These are phyloP conservation scores for Pseudogymnoascus pannorum DNA, from an alignment of 2,329 filamentous ascomycete genomes.

Conservation along the genomic window DNA sequence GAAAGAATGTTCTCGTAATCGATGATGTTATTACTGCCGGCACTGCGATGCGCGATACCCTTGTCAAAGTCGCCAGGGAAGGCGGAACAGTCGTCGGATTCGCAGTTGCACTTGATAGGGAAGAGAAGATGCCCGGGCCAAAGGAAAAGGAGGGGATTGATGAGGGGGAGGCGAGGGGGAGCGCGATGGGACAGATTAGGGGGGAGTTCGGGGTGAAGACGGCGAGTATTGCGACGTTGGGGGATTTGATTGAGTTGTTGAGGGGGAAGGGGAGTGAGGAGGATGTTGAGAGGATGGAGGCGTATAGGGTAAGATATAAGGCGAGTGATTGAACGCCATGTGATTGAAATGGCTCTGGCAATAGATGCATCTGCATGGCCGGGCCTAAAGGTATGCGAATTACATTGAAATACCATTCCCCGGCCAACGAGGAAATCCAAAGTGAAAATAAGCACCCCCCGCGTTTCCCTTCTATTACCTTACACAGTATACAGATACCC, in stretches of 20 bases:
- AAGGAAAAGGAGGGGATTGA: constrained; percentile 36
- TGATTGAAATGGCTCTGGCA: background rate
- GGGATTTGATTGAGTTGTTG: constrained; percentile 68
- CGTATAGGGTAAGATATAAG: constrained; percentile 59
- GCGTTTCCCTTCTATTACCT: background rate
- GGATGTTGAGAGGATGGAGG: constrained; percentile 59
- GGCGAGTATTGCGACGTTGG: constrained; percentile 70
- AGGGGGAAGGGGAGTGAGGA: constrained; percentile 52
- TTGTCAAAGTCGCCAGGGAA: constrained; percentile 53
- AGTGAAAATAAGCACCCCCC: background rate
- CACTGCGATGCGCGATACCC: constrained; percentile 57
- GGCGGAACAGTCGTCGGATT: constrained; percentile 56
- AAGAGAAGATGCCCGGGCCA: constrained; percentile 40
- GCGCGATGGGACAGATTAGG: constrained; percentile 78
- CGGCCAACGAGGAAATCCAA: background rate
- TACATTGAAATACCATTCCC: background rate
- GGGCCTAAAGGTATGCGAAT: background rate
- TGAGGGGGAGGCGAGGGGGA: constrained; percentile 61
- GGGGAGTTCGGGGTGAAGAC: constrained; percentile 77
- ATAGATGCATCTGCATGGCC: background rate
- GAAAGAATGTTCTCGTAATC: constrained; percentile 57
- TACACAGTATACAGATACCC: background rate
- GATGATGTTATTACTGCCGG: constrained; percentile 64
- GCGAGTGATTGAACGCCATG: constrained; percentile 43
- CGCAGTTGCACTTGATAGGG: constrained; percentile 53